Percentiles rank a stretch among this genome's conserved stretches.
Conservation (phyloP, 306 rosid genomes). For the Hylodesmum podocarpum region DNA sequence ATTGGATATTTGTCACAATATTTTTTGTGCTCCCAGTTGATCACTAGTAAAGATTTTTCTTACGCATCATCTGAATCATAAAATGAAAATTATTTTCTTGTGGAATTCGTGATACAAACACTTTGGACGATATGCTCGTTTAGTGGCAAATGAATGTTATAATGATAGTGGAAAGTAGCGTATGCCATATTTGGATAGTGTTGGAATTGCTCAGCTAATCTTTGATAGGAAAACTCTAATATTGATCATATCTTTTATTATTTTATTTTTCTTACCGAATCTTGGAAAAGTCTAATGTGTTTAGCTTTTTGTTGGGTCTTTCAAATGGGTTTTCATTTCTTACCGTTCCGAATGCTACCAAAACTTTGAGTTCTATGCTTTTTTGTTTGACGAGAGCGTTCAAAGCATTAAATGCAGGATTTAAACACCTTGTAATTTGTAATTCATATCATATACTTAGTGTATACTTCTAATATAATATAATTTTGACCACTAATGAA, state of each 20-base stretch:
- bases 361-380: too few species aligned
- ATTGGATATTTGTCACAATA: neutral
- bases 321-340: too few species aligned
- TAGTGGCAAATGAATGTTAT: neutral
- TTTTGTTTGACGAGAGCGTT: too few species aligned
- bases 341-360: too few species aligned
- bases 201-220: too few species aligned
- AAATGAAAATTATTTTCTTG: neutral
- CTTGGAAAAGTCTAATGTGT: neutral
- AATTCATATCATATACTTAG: too few species aligned
- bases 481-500: too few species aligned
- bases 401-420: too few species aligned
- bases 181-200: neutral
- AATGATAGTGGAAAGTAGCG: neutral
- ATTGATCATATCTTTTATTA: neutral
- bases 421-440: too few species aligned
- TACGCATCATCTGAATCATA: neutral
- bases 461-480: too few species aligned
- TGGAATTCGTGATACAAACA: neutral
- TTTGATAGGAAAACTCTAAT: neutral
- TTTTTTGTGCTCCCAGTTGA: neutral
- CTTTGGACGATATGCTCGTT: too few species aligned
- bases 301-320: too few species aligned
- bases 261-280: neutral
- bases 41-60: neutral